phyloP scores from a whole-genome alignment of 495 filamentous ascomycete genomes.

The Friedmanniomyces endolithicus region DNA sequence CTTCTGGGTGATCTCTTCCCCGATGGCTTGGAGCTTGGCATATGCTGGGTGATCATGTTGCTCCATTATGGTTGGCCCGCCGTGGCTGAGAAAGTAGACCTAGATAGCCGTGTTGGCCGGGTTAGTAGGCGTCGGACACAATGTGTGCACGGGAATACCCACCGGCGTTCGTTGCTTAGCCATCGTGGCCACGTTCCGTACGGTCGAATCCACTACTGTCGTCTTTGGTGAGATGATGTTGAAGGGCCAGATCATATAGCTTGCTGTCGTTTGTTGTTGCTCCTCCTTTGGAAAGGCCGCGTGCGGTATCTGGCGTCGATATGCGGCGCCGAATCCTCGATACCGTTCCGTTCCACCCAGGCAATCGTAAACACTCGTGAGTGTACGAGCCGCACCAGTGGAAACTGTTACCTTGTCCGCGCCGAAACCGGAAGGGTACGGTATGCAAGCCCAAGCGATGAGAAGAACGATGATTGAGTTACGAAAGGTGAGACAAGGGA shows the following conservation, averaged over 20 bases:
- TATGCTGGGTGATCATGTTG: slow-evolving; percentile 62
- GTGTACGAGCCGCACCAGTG: not conserved
- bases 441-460: not conserved
- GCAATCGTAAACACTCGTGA: not conserved
- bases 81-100: slow-evolving; percentile 15
- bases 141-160: not conserved
- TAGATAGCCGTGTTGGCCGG: not conserved
- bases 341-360: not conserved
- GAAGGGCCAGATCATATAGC: not conserved
- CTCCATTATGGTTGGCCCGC: slow-evolving; percentile 41
- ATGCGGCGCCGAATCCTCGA: not conserved
- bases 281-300: not conserved
- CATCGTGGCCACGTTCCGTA: not conserved
- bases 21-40: slow-evolving; percentile 51
- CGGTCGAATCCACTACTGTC: not conserved
- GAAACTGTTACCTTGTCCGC: not conserved
- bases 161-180: not conserved
- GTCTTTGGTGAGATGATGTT: not conserved
- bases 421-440: not conserved
- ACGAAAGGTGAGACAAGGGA: not conserved
- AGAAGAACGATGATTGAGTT: not conserved
- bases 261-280: not conserved
- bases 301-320: not conserved
- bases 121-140: not conserved
- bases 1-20: slow-evolving; percentile 65